Conservation (phyloP, 805 yeast genomes). For the Teunomyces stri region DNA sequence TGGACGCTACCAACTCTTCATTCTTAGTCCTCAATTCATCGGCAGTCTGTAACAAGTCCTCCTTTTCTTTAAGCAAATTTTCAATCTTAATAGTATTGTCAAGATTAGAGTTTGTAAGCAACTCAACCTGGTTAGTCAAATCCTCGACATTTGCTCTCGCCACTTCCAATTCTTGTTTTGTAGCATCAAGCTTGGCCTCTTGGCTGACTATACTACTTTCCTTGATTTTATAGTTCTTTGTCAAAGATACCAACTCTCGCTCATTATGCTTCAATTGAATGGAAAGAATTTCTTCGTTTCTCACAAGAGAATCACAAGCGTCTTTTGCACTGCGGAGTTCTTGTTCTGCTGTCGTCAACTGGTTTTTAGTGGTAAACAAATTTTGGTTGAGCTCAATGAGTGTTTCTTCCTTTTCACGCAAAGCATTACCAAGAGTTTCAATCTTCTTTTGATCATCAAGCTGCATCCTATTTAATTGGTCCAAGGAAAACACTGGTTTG, state of each 20-base stretch:
- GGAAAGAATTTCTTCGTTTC: constrained; percentile 11
- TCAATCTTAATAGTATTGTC: constrained; percentile 15
- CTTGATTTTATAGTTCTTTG: constrained; percentile 21
- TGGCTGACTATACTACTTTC: constrained; percentile 4
- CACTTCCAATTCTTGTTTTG: background rate
- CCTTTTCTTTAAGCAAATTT: constrained; percentile 17
- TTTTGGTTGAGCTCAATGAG: constrained; percentile 3
- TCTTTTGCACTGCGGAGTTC: constrained; percentile 5
- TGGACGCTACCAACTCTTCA: constrained; percentile 9
- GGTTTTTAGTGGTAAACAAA: constrained; percentile 2
- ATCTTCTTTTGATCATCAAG: constrained; percentile 14
- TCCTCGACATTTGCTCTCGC: background rate
- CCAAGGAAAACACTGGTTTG: constrained; percentile 29
- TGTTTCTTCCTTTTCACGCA: constrained; percentile 6
- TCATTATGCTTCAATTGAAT: constrained; percentile 27
- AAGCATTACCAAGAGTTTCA: constrained; percentile 6
- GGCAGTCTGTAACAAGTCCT: constrained; percentile 8
- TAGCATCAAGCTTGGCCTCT: constrained; percentile 7
- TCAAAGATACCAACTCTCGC: constrained; percentile 24
- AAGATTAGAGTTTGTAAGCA: constrained; percentile 11
- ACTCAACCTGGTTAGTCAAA: constrained; percentile 5
- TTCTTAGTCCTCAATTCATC: constrained; percentile 7
- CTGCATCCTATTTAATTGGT: constrained; percentile 25
- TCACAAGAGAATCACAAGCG: constrained; percentile 4
- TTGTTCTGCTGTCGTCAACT: constrained; percentile 6